phyloP scores from a whole-genome alignment of 805 yeast species.

The Lachancea dasiensis region DNA sequence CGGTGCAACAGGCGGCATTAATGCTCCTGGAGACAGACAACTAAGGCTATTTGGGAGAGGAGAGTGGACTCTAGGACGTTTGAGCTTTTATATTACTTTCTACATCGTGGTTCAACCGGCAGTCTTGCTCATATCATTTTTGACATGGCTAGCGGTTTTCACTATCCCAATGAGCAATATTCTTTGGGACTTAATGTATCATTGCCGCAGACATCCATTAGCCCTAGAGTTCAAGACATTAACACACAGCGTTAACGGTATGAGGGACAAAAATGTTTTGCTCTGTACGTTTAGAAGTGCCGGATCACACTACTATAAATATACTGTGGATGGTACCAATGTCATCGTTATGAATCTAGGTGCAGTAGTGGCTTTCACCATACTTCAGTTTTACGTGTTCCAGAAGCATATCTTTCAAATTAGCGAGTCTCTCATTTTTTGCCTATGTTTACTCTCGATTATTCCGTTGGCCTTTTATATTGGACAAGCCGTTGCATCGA shows the following conservation, averaged over 20 bases:
- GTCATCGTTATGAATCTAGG: slow-evolving; percentile 83
- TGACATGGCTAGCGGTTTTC: slow-evolving; percentile 80
- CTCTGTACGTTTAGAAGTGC: slow-evolving; percentile 89
- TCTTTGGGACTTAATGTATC: slow-evolving; percentile 58
- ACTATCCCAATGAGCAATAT: slow-evolving; percentile 93
- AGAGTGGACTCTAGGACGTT: slow-evolving; percentile 78
- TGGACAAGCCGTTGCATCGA: slow-evolving; percentile 99
- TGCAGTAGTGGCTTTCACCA: slow-evolving; percentile 73
- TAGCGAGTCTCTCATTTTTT: slow-evolving; percentile 55
- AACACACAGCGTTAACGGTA: slow-evolving; percentile 17
- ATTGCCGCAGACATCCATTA: slow-evolving; percentile 83
- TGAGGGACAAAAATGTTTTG: slow-evolving; percentile 49
- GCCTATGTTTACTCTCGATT: slow-evolving; percentile 73
- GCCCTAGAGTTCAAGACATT: slow-evolving; percentile 58
- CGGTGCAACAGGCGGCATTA: slow-evolving; percentile 25
- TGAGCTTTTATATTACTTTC: slow-evolving; percentile 65
- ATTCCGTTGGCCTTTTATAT: slow-evolving; percentile 94
- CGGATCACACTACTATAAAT: slow-evolving; percentile 91
- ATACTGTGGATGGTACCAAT: slow-evolving; percentile 94
- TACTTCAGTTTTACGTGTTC: slow-evolving; percentile 65
- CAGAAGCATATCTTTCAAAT: slow-evolving; percentile 40
- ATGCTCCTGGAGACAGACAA: slow-evolving; percentile 21
- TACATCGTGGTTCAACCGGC: slow-evolving; percentile 69
- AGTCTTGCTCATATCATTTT: slow-evolving; percentile 43
- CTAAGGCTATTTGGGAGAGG: slow-evolving; percentile 85